Base-by-base conservation (phyloP, 2,329 filamentous ascomycete genomes). In the Epichloe gansuensis region DNA sequence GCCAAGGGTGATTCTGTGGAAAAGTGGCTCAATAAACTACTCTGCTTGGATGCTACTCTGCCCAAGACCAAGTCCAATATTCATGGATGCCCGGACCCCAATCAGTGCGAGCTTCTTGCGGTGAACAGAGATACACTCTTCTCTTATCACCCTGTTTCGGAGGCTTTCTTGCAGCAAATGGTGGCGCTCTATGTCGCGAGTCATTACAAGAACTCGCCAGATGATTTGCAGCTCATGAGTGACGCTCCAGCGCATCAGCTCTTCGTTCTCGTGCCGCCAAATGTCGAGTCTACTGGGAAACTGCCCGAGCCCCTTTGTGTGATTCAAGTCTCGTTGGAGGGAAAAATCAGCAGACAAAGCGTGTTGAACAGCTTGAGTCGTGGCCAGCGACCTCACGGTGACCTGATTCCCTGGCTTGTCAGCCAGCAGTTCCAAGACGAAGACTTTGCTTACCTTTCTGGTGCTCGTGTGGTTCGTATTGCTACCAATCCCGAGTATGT, bases 401-500 rank as follows among this genome's bases (percentile, higher is more conserved):
- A 98, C 67, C 72, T 98, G 51, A 98, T 98, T 53, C 93, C 93
- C 1, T 98, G 93, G 93, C 78, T 97, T 35, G 87, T 98, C 56
- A 95, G 89, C 65, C 90, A 97, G 65, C 93, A 98, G 65, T 98
- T 95, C 73, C 93, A 97, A 64, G 93, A 98, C 61, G 89, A 95
- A 58, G 89, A 96, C 58, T 98, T 98, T 65, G 93, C 91, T 12
- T 84, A 87, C 41, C 76, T 98, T 1, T 97, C 91, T 13, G 94
- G 93, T 52, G 93, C 91, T 36, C 82, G 93, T 55, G 74, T 98
- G 46, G 91, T 98, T 15, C 82, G 93, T 47, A 97, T 98, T 61
- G 93, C 94, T 21, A 96, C 93, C 0, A 95, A 96, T 65, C 93
- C 94, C 0, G 90, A 97, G 59, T 96, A 95, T 60, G 76, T 85